phyloP scores from a whole-genome alignment of 169 alveolate species.

The Cryptosporidium muris region DNA sequence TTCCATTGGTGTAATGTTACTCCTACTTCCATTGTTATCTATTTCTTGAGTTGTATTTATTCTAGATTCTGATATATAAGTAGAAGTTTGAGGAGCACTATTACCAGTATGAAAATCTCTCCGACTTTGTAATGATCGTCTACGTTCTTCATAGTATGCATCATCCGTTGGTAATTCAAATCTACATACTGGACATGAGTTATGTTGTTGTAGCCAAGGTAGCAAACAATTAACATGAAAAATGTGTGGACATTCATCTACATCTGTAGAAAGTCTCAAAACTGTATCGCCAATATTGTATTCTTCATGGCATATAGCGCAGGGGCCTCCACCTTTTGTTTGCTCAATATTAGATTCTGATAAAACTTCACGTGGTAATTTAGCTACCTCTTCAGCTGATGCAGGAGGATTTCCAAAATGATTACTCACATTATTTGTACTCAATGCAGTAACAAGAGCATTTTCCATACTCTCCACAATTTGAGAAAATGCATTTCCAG shows the following conservation, averaged over 20 bases:
- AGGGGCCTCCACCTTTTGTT: constrained; percentile 74
- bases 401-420: constrained; percentile 87
- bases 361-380: constrained; percentile 76
- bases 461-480: constrained; percentile 80
- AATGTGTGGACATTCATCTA: constrained; percentile 87
- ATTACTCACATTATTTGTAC: constrained; percentile 83
- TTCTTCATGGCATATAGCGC: constrained; percentile 86
- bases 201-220: constrained; percentile 95
- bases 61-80: background rate
- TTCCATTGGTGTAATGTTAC: too few species aligned
- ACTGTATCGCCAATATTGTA: constrained; percentile 77
- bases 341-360: constrained; percentile 70
- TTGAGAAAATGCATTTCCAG: constrained; percentile 42
- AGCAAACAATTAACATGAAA: constrained; percentile 92
- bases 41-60: background rate
- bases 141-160: constrained; percentile 86
- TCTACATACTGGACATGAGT: constrained; percentile 96
- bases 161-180: constrained; percentile 93
- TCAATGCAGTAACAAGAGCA: constrained; percentile 75
- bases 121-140: constrained; percentile 49
- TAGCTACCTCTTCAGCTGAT: constrained; percentile 78
- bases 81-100: too few species aligned
- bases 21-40: too few species aligned
- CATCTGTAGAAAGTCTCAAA: constrained; percentile 77
- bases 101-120: too few species aligned